Conservation (phyloP, 2,329 filamentous ascomycete species). For the Aspergillus sp. region DNA sequence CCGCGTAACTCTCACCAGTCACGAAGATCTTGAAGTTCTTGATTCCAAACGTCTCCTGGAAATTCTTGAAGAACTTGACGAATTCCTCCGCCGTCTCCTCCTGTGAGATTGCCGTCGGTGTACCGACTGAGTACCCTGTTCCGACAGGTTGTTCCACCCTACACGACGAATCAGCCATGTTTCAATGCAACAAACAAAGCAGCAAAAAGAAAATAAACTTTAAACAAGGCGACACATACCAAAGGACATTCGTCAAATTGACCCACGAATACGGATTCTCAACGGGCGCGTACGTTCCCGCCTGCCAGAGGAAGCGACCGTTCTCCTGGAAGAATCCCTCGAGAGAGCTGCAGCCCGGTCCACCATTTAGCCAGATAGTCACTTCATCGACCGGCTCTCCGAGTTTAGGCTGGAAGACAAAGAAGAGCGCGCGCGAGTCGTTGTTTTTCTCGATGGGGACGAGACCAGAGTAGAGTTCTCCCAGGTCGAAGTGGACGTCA, state of each 20-base stretch:
- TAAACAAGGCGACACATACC: slow-evolving; percentile 49
- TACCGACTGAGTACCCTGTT: slow-evolving; percentile 72
- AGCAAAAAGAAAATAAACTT: too few species aligned
- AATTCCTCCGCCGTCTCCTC: slow-evolving; percentile 73
- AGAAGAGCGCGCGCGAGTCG: slow-evolving; percentile 51
- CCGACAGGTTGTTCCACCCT: slow-evolving; percentile 51
- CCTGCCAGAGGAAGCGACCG: slow-evolving; percentile 72
- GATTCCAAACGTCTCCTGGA: slow-evolving; percentile 70
- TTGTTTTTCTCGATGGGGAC: slow-evolving; percentile 59
- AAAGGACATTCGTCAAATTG: slow-evolving; percentile 76
- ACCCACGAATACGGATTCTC: slow-evolving; percentile 75
- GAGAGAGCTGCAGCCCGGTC: slow-evolving; percentile 62
- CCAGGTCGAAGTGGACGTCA: slow-evolving; percentile 70
- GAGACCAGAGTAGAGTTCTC: slow-evolving; percentile 55
- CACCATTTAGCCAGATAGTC: slow-evolving; percentile 57
- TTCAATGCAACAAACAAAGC: neutral
- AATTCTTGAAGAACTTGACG: slow-evolving; percentile 79
- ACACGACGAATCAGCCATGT: neutral
- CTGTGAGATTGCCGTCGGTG: slow-evolving; percentile 66
- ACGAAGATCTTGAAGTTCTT: slow-evolving; percentile 74
- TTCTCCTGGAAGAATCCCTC: slow-evolving; percentile 77
- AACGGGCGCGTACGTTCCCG: slow-evolving; percentile 68
- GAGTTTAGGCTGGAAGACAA: slow-evolving; percentile 54
- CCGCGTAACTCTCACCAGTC: slow-evolving; percentile 73
- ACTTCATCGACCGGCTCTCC: slow-evolving; percentile 50